These are phyloP conservation scores for Sclerotinia glacialis DNA, from an alignment of 2,329 filamentous ascomycete species.

Conservation along the genomic window DNA sequence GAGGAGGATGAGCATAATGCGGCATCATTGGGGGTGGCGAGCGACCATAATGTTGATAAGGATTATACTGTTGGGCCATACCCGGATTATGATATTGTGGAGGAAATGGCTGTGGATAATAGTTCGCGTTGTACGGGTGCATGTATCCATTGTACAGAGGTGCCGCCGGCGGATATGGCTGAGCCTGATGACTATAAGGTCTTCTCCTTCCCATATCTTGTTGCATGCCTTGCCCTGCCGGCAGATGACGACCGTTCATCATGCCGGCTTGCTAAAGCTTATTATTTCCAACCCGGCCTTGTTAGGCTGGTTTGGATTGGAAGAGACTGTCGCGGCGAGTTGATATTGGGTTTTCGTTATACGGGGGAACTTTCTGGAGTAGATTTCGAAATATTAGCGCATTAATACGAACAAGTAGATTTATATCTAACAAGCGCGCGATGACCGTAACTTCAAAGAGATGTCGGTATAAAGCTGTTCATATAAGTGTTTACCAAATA, in stretches of 20 bases:
- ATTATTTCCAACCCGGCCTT: slow-evolving; percentile 32
- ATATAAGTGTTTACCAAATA: background rate
- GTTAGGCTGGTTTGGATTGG: slow-evolving; percentile 28
- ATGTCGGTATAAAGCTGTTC: background rate
- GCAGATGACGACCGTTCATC: slow-evolving; percentile 76
- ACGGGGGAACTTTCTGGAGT: background rate
- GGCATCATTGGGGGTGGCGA: slow-evolving; percentile 52
- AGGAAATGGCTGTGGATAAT: slow-evolving; percentile 56
- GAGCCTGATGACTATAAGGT: slow-evolving; percentile 41
- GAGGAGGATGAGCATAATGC: slow-evolving; percentile 50
- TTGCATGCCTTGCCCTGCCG: slow-evolving; percentile 63
- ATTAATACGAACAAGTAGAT: background rate
- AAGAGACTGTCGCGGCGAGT: slow-evolving; percentile 15
- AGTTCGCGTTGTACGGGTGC: slow-evolving; percentile 49
- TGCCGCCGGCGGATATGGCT: slow-evolving; percentile 43
- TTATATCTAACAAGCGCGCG: background rate
- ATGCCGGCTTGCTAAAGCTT: slow-evolving; percentile 60
- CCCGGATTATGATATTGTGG: slow-evolving; percentile 56
- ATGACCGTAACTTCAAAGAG: background rate
- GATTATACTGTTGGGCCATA: slow-evolving; percentile 49
- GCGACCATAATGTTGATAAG: slow-evolving; percentile 46
- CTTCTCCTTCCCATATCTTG: slow-evolving; percentile 38
- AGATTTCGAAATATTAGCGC: background rate
- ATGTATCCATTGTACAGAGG: slow-evolving; percentile 53
- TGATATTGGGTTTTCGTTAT: background rate